phyloP scores from a whole-genome alignment of 257 asterid species.

The Ophiorrhiza pumila region DNA sequence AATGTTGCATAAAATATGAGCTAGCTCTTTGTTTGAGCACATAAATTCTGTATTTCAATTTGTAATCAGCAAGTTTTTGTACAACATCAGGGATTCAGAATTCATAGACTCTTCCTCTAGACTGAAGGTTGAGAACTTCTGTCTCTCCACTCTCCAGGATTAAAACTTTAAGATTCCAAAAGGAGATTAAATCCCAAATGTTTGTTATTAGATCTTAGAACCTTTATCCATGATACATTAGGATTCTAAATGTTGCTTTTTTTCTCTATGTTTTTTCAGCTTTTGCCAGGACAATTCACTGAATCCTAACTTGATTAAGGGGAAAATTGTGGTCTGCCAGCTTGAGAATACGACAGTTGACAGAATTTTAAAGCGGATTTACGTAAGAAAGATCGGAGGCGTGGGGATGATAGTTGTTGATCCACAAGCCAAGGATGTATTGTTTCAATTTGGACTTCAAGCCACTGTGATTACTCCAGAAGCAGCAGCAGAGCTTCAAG shows the following conservation, averaged over 20 bases:
- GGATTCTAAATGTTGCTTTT: neutral
- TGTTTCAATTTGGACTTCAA: slow-evolving; percentile 37
- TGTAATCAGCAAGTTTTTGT: too few relatives aligned
- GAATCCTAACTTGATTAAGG: slow-evolving; percentile 43
- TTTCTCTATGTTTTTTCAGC: slow-evolving; percentile 28
- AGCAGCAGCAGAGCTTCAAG: slow-evolving; percentile 43
- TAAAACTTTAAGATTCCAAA: neutral
- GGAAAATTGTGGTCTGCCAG: slow-evolving; percentile 50
- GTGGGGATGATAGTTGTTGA: slow-evolving; percentile 44
- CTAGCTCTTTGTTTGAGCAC: too few relatives aligned
- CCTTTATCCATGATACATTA: neutral
- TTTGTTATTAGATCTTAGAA: neutral
- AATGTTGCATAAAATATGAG: too few relatives aligned
- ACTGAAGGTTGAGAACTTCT: neutral
- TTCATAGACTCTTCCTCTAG: neutral
- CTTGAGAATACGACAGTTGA: slow-evolving; percentile 24
- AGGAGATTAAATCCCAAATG: neutral
- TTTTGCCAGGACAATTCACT: slow-evolving; percentile 48
- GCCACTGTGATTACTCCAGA: slow-evolving; percentile 30
- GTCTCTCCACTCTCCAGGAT: too few relatives aligned
- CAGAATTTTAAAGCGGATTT: slow-evolving; percentile 28
- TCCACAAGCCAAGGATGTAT: slow-evolving; percentile 36
- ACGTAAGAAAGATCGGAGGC: slow-evolving; percentile 43
- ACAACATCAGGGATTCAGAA: too few relatives aligned
- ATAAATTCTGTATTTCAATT: too few relatives aligned